Evolutionary conservation across 1,284 basidiomycete genomes (phyloP), one percentile per base, ranked within the genome.

Genomic region (Exobasidium cylindrosporum): DNA sequence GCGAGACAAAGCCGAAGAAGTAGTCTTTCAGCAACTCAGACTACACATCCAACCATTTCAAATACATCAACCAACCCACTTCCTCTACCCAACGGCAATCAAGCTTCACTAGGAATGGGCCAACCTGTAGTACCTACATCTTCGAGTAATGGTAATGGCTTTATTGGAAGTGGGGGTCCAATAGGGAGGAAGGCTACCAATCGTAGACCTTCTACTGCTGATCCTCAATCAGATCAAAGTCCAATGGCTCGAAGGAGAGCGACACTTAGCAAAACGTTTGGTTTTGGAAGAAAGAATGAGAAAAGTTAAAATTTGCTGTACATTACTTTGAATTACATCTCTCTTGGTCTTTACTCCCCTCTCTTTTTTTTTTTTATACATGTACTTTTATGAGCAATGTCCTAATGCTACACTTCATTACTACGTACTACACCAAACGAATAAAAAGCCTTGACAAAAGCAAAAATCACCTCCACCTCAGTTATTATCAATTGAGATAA

Each of bases 1-100:
- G 62, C 59, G 11, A 69, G 65, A 49, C 62, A 63, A 11, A 54
- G 58, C 28, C 54, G 72, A 11, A 52, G 72, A 24, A 63, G 54
- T 29, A 44, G 50, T 55, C 26, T 32, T 28, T 21, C 26, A 7
- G 26, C 13, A 4, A 24, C 26, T 5, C 26, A 14, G 13, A 50
- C 47, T 28, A 13, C 26, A 13, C 47, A 23, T 28, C 14, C 26
- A 14, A 14, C n/a, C 26, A 28, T 21, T 13, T 10, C 11, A 13
- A 7, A 21, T 21, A 14, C 26, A 3, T 24, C n/a, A 26, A 13
- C 26, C 26, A 21, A 14, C 26, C 47, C 47, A 21, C 21, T 24
- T 50, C 21, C 21, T 26, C 47, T 21, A 10, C 21, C 47, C 26
- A 50, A 50, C 21, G 21, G 13, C 2, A 4, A 24, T 24, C 47